Conservation (phyloP, 1,139 yeast genomes). For the Scheffersomyces lignicola region DNA sequence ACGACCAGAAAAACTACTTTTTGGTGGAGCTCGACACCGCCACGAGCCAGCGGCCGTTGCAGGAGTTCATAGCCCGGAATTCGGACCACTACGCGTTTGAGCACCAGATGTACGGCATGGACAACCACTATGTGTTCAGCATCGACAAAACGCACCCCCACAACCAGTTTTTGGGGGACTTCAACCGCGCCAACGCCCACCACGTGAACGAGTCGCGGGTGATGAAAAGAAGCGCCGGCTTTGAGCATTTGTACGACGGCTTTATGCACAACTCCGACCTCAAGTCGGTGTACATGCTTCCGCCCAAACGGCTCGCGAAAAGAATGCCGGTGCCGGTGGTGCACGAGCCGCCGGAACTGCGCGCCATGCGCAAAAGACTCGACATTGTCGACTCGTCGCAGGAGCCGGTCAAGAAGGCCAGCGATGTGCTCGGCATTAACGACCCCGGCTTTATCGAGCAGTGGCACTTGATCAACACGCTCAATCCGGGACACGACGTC, state of each 20-base stretch:
- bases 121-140: slow-evolving; percentile 64
- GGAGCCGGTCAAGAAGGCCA: slow-evolving; percentile 25
- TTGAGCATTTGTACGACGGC: slow-evolving; percentile 26
- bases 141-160: slow-evolving; percentile 37
- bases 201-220: slow-evolving; percentile 25
- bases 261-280: slow-evolving; percentile 29
- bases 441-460: slow-evolving; percentile 84
- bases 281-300: slow-evolving; percentile 50
- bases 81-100: slow-evolving; percentile 46
- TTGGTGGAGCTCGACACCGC: slow-evolving; percentile 54
- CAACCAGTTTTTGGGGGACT: slow-evolving; percentile 37
- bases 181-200: slow-evolving; percentile 13
- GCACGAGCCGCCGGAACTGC: slow-evolving; percentile 13
- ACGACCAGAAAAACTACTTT: slow-evolving; percentile 48
- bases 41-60: slow-evolving; percentile 24
- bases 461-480: slow-evolving; percentile 85
- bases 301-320: slow-evolving; percentile 46
- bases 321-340: slow-evolving; percentile 42
- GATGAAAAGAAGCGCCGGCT: slow-evolving; percentile 29
- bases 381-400: slow-evolving; percentile 49
- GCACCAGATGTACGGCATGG: slow-evolving; percentile 58
- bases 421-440: slow-evolving; percentile 56
- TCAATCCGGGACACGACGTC: slow-evolving; percentile 77
- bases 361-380: slow-evolving; percentile 10
- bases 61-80: slow-evolving; percentile 32